Conservation (phyloP, 176 grass and related monocot species). For the Olyra latifolia region DNA sequence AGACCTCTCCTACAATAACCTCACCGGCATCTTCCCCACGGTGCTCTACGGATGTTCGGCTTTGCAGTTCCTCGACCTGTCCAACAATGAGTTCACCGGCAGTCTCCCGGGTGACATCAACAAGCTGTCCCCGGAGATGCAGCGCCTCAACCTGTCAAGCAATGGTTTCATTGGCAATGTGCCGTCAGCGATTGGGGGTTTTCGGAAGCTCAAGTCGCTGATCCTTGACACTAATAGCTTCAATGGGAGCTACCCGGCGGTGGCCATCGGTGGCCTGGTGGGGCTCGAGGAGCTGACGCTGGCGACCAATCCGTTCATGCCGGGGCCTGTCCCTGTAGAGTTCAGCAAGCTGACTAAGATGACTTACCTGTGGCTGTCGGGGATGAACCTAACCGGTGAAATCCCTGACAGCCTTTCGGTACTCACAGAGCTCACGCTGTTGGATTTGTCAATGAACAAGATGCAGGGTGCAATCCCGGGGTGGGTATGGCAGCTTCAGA, state of each 20-base stretch:
- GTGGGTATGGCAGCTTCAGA: slow-evolving; percentile 35
- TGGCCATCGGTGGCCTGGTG: not conserved
- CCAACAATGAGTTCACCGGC: slow-evolving; percentile 39
- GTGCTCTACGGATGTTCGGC: slow-evolving; percentile 40
- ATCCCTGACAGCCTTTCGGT: slow-evolving; percentile 1
- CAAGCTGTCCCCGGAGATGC: slow-evolving; percentile 1
- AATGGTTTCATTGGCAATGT: slow-evolving; percentile 44
- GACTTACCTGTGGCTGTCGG: not conserved
- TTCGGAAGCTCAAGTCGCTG: slow-evolving; percentile 28
- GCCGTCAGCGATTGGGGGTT: slow-evolving; percentile 14
- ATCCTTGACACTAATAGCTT: slow-evolving; percentile 34
- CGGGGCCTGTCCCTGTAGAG: not conserved
- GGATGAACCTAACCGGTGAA: slow-evolving; percentile 18
- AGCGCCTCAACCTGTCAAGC: slow-evolving; percentile 31
- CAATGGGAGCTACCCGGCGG: slow-evolving; percentile 28
- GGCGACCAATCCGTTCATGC: slow-evolving; percentile 16
- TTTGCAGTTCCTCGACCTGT: slow-evolving; percentile 27
- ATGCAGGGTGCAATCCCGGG: not conserved
- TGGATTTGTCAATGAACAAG: slow-evolving; percentile 9
- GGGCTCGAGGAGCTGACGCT: slow-evolving; percentile 26
- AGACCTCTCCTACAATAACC: slow-evolving; percentile 42
- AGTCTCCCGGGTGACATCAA: slow-evolving; percentile 22
- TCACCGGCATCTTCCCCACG: slow-evolving; percentile 27
- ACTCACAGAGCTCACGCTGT: not conserved
- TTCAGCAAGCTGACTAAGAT: slow-evolving; percentile 35